A percentile compares a stretch with the other conserved stretches of the same genome.
Conservation (phyloP, 106 monocot species). For the Apostasia ramifera region DNA sequence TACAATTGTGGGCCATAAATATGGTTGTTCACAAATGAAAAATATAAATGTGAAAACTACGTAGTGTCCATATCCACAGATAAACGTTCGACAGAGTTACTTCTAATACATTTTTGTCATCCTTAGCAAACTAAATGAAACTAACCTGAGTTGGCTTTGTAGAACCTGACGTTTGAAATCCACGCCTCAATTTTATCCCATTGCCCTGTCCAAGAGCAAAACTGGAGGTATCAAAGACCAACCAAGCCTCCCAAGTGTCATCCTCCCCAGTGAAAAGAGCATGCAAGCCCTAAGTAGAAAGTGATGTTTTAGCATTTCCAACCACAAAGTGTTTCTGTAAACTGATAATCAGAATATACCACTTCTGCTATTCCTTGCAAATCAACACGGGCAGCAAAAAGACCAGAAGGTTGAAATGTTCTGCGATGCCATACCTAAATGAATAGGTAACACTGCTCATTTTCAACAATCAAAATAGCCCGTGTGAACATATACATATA, state of each 20-base stretch:
- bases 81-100: not conserved
- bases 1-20: too few species aligned
- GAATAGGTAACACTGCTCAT: not conserved
- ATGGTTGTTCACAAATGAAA: too few species aligned
- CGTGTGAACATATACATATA: too few species aligned
- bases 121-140: not conserved
- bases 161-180: constrained; percentile 69
- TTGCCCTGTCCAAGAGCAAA: constrained; percentile 45
- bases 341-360: constrained; percentile 2
- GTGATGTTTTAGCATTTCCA: constrained; percentile 11
- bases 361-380: constrained; percentile 67
- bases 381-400: constrained; percentile 97
- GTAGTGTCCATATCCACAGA: not conserved
- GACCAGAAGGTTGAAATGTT: constrained; percentile 92
- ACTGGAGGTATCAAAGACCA: constrained; percentile 46
- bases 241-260: constrained; percentile 93
- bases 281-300: constrained; percentile 62
- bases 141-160: constrained; percentile 81
- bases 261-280: constrained; percentile 99
- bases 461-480: too few species aligned
- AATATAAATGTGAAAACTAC: not conserved
- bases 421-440: constrained; percentile 89
- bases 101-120: not conserved
- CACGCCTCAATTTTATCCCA: constrained; percentile 70
- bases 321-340: not conserved